phyloP scores from a whole-genome alignment of 163 green algal genomes.

The Prototheca cutis region DNA sequence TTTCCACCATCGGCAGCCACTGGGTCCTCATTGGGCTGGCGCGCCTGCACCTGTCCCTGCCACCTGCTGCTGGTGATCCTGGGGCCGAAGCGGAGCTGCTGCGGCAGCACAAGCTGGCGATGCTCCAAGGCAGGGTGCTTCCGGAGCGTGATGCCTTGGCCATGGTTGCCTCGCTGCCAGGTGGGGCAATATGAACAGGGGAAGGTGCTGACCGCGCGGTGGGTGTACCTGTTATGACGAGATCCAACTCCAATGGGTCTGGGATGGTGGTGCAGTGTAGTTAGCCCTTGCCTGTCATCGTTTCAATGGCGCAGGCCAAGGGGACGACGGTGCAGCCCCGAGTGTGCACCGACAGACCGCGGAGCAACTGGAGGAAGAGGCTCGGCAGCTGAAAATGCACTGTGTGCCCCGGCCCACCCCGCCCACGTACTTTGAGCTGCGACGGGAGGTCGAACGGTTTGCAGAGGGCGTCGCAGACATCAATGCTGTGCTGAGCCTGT shows the following conservation, averaged over 20 bases:
- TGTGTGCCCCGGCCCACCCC: constrained; percentile 55
- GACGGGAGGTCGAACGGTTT: constrained; percentile 48
- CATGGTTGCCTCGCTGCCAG: not conserved
- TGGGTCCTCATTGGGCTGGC: constrained; percentile 68
- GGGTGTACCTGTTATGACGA: too few species aligned
- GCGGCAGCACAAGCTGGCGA: constrained; percentile 15
- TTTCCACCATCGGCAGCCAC: constrained; percentile 31
- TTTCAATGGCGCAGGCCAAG: constrained; percentile 45
- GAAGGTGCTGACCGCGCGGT: too few species aligned
- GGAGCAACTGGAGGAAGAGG: constrained; percentile 10
- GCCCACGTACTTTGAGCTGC: constrained; percentile 50
- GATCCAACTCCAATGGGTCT: too few species aligned
- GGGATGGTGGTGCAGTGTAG: too few species aligned
- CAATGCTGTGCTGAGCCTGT: constrained; percentile 24
- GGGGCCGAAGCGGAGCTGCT: constrained; percentile 47
- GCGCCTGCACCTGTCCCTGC: constrained; percentile 67
- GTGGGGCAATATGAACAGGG: too few species aligned
- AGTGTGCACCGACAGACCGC: constrained; percentile 2
- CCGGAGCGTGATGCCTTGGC: constrained; percentile 25
- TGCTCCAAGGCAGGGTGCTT: constrained; percentile 23
- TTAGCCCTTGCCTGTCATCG: too few species aligned
- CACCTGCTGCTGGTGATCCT: constrained; percentile 68
- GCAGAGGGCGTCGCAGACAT: constrained; percentile 24
- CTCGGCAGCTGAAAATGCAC: constrained; percentile 13
- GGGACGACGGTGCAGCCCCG: constrained; percentile 10